Conservation (phyloP, 345 rosid genomes). For the Ceriops zippeliana region DNA sequence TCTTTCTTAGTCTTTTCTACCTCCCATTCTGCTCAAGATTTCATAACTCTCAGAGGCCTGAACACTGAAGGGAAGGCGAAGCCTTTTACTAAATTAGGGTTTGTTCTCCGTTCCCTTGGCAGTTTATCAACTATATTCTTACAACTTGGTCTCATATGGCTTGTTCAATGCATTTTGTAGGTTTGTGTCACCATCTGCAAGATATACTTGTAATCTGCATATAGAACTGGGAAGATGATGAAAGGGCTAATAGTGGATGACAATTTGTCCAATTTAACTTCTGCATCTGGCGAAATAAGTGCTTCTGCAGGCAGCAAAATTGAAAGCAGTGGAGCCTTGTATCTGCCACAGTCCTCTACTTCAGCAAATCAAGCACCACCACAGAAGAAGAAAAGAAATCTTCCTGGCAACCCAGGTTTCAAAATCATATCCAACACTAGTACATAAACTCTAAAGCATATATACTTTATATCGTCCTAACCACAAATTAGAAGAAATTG, state of each 20-base stretch:
- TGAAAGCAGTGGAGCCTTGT: slow-evolving; percentile 25
- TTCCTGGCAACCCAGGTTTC: slow-evolving; percentile 59
- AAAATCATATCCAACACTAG: neutral
- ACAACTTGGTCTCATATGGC: slow-evolving; percentile 15
- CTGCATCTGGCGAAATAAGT: slow-evolving; percentile 66
- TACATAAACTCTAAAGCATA: neutral
- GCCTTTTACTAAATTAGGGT: slow-evolving; percentile 46
- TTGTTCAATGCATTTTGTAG: slow-evolving; percentile 21
- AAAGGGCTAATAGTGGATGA: slow-evolving; percentile 42
- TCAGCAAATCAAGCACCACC: slow-evolving; percentile 39
- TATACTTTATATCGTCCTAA: too few species aligned
- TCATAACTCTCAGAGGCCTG: neutral
- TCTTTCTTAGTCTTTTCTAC: neutral
- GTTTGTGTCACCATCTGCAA: slow-evolving; percentile 17
- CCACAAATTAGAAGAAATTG: too few species aligned
- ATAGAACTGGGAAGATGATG: slow-evolving; percentile 20
- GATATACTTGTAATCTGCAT: neutral
- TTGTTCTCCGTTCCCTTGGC: slow-evolving; percentile 27
- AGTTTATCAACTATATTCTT: slow-evolving; percentile 10
- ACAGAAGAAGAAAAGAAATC: slow-evolving; percentile 49
- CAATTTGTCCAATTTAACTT: slow-evolving; percentile 63
- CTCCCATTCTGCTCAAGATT: neutral
- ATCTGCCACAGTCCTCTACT: slow-evolving; percentile 35
- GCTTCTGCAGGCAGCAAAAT: slow-evolving; percentile 53
- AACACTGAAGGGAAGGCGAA: neutral